Evolutionary conservation across 2,329 filamentous ascomycete species (phyloP).

Genomic region (Penicillium hesseltinei): DNA sequence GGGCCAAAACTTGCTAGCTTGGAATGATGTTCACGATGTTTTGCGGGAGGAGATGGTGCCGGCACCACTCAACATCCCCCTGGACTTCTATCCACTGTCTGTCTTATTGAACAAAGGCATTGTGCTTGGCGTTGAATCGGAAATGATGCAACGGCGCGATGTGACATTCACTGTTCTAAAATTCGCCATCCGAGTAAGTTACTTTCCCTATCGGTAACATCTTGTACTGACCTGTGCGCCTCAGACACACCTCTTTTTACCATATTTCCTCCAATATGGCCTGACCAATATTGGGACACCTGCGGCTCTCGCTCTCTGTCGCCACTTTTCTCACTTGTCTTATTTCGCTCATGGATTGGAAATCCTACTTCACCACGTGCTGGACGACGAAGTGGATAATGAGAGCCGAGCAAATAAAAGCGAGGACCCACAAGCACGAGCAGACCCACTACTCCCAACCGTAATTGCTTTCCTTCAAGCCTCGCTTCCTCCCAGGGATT

Average conservation of each 20-base stretch:
- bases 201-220: not conserved
- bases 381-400: constrained; percentile 90
- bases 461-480: constrained; percentile 65
- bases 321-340: constrained; percentile 79
- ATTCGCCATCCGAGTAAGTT: constrained; percentile 76
- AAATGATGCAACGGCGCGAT: constrained; percentile 89
- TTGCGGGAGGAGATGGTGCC: constrained; percentile 73
- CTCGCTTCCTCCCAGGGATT: constrained; percentile 67
- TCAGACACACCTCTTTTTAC: constrained; percentile 91
- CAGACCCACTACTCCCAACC: constrained; percentile 42
- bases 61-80: constrained; percentile 69
- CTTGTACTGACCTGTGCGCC: constrained; percentile 11
- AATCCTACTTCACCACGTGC: constrained; percentile 83
- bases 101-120: constrained; percentile 86
- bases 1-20: constrained; percentile 78
- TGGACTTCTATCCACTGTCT: constrained; percentile 96
- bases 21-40: constrained; percentile 85
- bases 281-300: constrained; percentile 72
- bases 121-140: constrained; percentile 84
- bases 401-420: constrained; percentile 31
- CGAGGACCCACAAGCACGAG: constrained; percentile 25
- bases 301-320: constrained; percentile 76
- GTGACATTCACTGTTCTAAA: constrained; percentile 87
- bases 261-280: constrained; percentile 78
- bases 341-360: constrained; percentile 95